Conservation (phyloP, 805 yeast species). For the Candida hungchunana region DNA sequence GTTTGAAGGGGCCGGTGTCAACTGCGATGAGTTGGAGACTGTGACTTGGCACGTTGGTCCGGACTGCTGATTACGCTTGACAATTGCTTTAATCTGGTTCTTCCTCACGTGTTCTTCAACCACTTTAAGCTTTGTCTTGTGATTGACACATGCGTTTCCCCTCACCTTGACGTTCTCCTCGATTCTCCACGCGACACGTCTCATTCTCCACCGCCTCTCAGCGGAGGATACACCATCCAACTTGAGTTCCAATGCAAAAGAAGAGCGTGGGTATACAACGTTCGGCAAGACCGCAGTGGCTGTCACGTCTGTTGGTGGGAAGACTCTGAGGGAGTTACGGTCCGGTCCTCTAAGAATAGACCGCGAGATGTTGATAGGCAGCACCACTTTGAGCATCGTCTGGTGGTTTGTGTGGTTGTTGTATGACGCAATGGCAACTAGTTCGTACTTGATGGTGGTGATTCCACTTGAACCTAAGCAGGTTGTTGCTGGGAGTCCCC, state of each 20-base stretch:
- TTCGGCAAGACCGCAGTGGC: slow-evolving; percentile 87
- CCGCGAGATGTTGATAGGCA: slow-evolving; percentile 72
- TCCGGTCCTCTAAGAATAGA: slow-evolving; percentile 80
- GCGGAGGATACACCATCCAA: slow-evolving; percentile 64
- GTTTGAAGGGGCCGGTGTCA: slow-evolving; percentile 19
- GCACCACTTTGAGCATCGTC: slow-evolving; percentile 37
- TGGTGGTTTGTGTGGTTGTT: slow-evolving; percentile 33
- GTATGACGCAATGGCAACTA: slow-evolving; percentile 56
- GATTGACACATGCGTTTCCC: slow-evolving; percentile 54
- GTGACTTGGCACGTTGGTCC: slow-evolving; percentile 36
- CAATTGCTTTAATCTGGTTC: slow-evolving; percentile 23
- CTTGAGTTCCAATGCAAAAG: slow-evolving; percentile 77
- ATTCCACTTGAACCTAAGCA: slow-evolving; percentile 48
- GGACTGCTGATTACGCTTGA: slow-evolving; percentile 35
- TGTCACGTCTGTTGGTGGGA: slow-evolving; percentile 91
- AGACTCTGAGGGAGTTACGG: slow-evolving; percentile 80
- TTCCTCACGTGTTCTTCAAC: slow-evolving; percentile 39
- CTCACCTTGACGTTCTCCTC: slow-evolving; percentile 75
- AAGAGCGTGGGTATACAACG: slow-evolving; percentile 82
- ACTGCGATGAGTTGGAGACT: slow-evolving; percentile 24
- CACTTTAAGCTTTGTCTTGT: slow-evolving; percentile 44
- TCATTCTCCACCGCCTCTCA: slow-evolving; percentile 82
- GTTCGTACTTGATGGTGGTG: slow-evolving; percentile 63
- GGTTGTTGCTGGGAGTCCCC: slow-evolving; percentile 77
- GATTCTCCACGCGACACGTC: slow-evolving; percentile 82